Evolutionary conservation across 805 yeast species (phyloP).

Genomic region (Cephaloascus fragrans): DNA sequence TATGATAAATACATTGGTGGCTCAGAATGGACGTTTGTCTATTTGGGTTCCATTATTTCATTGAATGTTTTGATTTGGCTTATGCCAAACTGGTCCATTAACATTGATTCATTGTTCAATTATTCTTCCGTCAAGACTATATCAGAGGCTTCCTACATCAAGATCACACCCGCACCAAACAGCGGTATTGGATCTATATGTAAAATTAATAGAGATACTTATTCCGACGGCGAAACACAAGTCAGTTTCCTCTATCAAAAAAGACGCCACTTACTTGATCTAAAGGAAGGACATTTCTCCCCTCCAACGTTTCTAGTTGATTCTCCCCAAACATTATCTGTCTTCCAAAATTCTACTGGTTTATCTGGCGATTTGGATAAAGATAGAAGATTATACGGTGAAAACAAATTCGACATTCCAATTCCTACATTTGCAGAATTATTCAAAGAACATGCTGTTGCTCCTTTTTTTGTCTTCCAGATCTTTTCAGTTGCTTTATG

Average conservation of each 20-base stretch:
- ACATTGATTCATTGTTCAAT: slow-evolving; percentile 60
- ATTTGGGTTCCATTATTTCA: slow-evolving; percentile 62
- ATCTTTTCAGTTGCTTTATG: slow-evolving; percentile 91
- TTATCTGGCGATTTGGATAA: slow-evolving; percentile 40
- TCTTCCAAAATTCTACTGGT: slow-evolving; percentile 49
- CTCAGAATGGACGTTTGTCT: slow-evolving; percentile 93
- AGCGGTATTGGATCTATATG: slow-evolving; percentile 81
- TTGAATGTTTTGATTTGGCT: slow-evolving; percentile 70
- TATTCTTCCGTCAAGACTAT: slow-evolving; percentile 44
- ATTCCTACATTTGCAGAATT: slow-evolving; percentile 84
- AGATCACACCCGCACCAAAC: slow-evolving; percentile 76
- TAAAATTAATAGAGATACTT: slow-evolving; percentile 41
- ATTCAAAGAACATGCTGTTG: slow-evolving; percentile 95
- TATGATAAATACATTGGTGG: slow-evolving; percentile 83
- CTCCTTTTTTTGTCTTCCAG: slow-evolving; percentile 96
- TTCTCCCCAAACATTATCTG: slow-evolving; percentile 43
- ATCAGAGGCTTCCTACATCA: slow-evolving; percentile 58
- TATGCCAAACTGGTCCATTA: slow-evolving; percentile 90
- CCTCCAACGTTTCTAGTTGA: slow-evolving; percentile 79
- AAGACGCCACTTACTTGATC: slow-evolving; percentile 73
- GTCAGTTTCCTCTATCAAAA: slow-evolving; percentile 80
- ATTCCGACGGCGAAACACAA: slow-evolving; percentile 51
- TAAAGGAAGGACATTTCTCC: slow-evolving; percentile 42
- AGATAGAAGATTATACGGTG: slow-evolving; percentile 58
- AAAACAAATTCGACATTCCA: slow-evolving; percentile 88